phyloP scores from a whole-genome alignment of 352 stramenopile genomes.

The Globisporangium carolinianum region DNA sequence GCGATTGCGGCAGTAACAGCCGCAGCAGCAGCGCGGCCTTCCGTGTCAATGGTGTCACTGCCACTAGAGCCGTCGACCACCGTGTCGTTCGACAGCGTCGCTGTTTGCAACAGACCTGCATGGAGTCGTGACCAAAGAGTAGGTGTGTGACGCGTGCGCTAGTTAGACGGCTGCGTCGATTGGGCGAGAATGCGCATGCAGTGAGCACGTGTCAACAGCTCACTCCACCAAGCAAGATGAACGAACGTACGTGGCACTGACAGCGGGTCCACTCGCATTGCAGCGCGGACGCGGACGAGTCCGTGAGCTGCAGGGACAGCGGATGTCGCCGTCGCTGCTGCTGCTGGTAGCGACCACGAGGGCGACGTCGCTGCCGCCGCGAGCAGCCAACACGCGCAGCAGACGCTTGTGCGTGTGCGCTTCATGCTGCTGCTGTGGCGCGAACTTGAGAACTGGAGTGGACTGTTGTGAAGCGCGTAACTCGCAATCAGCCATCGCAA shows the following conservation, averaged over 20 bases:
- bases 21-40: conserved; percentile 1
- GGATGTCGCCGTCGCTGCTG: neutral
- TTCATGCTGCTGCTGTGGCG: conserved; percentile 1
- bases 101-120: neutral
- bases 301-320: neutral
- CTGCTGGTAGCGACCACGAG: neutral
- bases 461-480: neutral
- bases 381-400: conserved; percentile 7
- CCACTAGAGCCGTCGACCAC: neutral
- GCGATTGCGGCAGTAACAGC: too few species aligned
- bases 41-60: neutral
- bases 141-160: too few species aligned
- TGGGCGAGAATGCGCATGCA: too few species aligned
- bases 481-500: neutral
- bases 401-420: neutral
- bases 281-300: neutral
- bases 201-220: neutral
- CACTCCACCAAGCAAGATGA: too few species aligned
- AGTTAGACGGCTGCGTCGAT: too few species aligned
- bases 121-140: too few species aligned
- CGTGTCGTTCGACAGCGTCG: neutral
- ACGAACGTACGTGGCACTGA: neutral
- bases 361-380: neutral
- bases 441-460: neutral
- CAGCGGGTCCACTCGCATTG: neutral